Evolutionary conservation across 2,329 filamentous ascomycete species (phyloP).

Genomic region (Orbilia blumenaviensis): DNA sequence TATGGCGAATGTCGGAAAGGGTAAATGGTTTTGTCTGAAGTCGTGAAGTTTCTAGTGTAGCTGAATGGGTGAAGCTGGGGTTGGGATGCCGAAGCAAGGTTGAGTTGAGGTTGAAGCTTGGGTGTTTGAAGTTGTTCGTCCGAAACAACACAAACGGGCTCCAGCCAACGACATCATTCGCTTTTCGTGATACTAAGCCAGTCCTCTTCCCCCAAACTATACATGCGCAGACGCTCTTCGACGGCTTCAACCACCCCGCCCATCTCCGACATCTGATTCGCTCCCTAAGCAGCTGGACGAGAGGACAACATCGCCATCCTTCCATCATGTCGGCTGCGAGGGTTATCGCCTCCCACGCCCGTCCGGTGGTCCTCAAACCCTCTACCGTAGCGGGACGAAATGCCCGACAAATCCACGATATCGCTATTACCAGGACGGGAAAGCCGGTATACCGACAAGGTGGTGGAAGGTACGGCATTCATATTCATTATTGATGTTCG

Average conservation of each 20-base stretch:
- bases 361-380: slow-evolving; percentile 60
- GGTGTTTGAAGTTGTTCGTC: slow-evolving; percentile 8
- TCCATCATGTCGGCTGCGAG: slow-evolving; percentile 48
- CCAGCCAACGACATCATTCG: slow-evolving; percentile 53
- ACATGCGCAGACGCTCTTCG: slow-evolving; percentile 43
- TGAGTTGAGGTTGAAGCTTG: slow-evolving; percentile 32
- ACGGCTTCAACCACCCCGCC: slow-evolving; percentile 2
- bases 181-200: slow-evolving; percentile 41
- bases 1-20: slow-evolving; percentile 7
- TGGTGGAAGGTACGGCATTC: slow-evolving; percentile 75
- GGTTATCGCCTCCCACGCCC: slow-evolving; percentile 63
- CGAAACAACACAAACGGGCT: slow-evolving; percentile 37
- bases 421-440: slow-evolving; percentile 92
- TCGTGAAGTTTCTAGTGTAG: slow-evolving; percentile 4
- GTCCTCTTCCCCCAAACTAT: slow-evolving; percentile 8
- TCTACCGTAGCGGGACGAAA: slow-evolving; percentile 59
- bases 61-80: slow-evolving; percentile 28
- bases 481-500: slow-evolving; percentile 40
- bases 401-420: slow-evolving; percentile 73
- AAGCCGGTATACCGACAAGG: slow-evolving; percentile 93
- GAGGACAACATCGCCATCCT: slow-evolving; percentile 9
- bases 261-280: slow-evolving; percentile 18
- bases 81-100: too few relatives aligned
- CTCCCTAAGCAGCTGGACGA: slow-evolving; percentile 10
- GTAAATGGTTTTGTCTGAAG: background rate